Percentiles rank a stretch among this genome's conserved stretches.
Evolutionary conservation across 495 filamentous ascomycete species (phyloP).

Genomic region (Podospora conica): DNA sequence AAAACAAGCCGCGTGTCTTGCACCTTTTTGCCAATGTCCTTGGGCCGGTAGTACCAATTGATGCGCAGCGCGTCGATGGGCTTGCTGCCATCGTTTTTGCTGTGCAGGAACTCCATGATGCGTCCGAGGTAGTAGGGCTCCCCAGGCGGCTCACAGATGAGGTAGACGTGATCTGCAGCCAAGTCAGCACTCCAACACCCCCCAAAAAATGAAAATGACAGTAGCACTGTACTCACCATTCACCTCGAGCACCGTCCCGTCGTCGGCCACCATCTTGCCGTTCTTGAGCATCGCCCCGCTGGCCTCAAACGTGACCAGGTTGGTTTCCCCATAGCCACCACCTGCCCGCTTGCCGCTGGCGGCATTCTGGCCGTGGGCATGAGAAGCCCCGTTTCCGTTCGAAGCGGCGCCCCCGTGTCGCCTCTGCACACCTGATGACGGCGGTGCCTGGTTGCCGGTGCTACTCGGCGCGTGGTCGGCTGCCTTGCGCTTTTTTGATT

Average conservation of each 20-base stretch:
- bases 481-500: slow-evolving; percentile 76
- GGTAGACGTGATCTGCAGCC: slow-evolving; percentile 83
- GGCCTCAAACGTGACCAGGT: slow-evolving; percentile 82
- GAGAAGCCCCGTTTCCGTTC: slow-evolving; percentile 19
- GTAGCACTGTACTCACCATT: slow-evolving; percentile 64
- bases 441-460: slow-evolving; percentile 45
- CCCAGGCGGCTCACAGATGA: slow-evolving; percentile 94
- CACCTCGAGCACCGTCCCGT: slow-evolving; percentile 73
- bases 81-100: slow-evolving; percentile 60
- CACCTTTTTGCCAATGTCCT: slow-evolving; percentile 87
- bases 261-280: slow-evolving; percentile 79
- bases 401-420: slow-evolving; percentile 40
- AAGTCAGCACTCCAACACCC: slow-evolving; percentile 21
- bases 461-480: slow-evolving; percentile 37
- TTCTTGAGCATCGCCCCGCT: slow-evolving; percentile 62
- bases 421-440: slow-evolving; percentile 30
- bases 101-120: slow-evolving; percentile 95
- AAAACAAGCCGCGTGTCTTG: slow-evolving; percentile 85
- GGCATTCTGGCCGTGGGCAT: slow-evolving; percentile 33
- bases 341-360: slow-evolving; percentile 8
- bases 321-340: slow-evolving; percentile 49
- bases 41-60: slow-evolving; percentile 97
- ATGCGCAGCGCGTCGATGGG: slow-evolving; percentile 83
- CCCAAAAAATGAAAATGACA: slow-evolving; percentile 9
- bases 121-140: slow-evolving; percentile 97